Base-by-base conservation (phyloP, 2,329 filamentous ascomycete genomes). In the Colletotrichum shisoi region DNA sequence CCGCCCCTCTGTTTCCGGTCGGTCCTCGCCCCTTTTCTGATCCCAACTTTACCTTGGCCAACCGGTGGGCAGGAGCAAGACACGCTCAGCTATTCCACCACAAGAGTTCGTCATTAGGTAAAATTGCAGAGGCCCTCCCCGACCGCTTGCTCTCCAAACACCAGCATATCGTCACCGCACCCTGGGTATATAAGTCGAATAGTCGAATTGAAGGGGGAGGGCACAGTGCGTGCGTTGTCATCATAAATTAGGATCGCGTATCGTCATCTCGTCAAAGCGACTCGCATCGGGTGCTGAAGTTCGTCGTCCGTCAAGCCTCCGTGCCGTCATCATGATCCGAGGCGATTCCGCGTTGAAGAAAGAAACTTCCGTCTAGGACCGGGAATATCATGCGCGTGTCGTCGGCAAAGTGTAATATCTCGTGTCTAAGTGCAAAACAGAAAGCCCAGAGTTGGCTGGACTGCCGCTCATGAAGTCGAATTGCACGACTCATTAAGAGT, bases 171-270 rank as follows among this genome's bases (percentile, higher is more conserved):
- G 69, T 70, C 72, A 44, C 21, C 61, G 19, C 69, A 53, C 57
- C 58, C 71, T 71, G 77, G 79, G 79, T 81, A 80, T 81, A 80
- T 78, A 76, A 71, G 76, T 76, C 73, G 72, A 74, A 74, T 69
- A 74, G 74, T 70, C 72, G 75, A 78, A 77, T 74, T 70, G 72
- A 78, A 77, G 72, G 72, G 72, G 74, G 71, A 74, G 73, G 71
- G 74, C 70, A 31, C 69, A 70, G 54, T 70, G 73, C 70, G 39
- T 70, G 46, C 62, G 62, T 71, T 56, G 61, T 74, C 70, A 68
- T 74, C 59, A 62, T 71, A 73, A 70, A 74, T 70, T 74, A 71
- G 68, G 54, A 68, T 70, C 65, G 66, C 71, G 69, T 70, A 64
- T 70, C 70, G 69, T 71, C 63, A 71, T 72, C 61, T 69, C 68